Evolutionary conservation across 2,329 filamentous ascomycete species (phyloP).

Genomic region (Sporothrix inflata): DNA sequence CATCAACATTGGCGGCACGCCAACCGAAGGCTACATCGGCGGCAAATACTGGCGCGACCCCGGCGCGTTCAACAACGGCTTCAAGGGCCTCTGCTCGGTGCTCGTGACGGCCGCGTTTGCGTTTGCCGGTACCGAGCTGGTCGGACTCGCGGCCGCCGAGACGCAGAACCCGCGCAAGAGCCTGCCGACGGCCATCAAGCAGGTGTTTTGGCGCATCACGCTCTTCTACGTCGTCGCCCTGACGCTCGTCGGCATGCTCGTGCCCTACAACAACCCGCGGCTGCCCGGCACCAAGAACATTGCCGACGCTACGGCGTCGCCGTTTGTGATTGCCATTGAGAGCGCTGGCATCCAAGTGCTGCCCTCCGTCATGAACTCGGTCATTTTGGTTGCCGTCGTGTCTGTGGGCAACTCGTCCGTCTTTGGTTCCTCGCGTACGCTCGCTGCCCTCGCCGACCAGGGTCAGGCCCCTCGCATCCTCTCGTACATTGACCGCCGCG

Average conservation of each 20-base stretch:
- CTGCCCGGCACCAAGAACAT: constrained; percentile 62
- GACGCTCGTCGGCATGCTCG: constrained; percentile 77
- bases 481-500: constrained; percentile 79
- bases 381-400: constrained; percentile 87
- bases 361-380: constrained; percentile 90
- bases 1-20: constrained; percentile 80
- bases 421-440: constrained; percentile 87
- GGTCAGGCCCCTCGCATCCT: constrained; percentile 77
- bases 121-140: constrained; percentile 75
- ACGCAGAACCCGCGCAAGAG: constrained; percentile 79
- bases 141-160: constrained; percentile 77
- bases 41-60: constrained; percentile 75
- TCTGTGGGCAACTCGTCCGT: constrained; percentile 91
- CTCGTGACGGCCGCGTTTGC: constrained; percentile 78
- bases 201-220: constrained; percentile 92
- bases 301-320: constrained; percentile 76
- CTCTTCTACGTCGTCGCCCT: constrained; percentile 88
- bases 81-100: constrained; percentile 79
- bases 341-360: constrained; percentile 80
- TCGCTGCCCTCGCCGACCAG: constrained; percentile 87
- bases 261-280: constrained; percentile 69
- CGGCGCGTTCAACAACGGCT: constrained; percentile 82
- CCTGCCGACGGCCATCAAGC: constrained; percentile 84
- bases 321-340: constrained; percentile 90
- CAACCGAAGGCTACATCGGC: constrained; percentile 76